Evolutionary conservation across 2,329 filamentous ascomycete genomes (phyloP), one percentile per base, ranked within the genome.

Genomic region (Dothideomycetes sp.): DNA sequence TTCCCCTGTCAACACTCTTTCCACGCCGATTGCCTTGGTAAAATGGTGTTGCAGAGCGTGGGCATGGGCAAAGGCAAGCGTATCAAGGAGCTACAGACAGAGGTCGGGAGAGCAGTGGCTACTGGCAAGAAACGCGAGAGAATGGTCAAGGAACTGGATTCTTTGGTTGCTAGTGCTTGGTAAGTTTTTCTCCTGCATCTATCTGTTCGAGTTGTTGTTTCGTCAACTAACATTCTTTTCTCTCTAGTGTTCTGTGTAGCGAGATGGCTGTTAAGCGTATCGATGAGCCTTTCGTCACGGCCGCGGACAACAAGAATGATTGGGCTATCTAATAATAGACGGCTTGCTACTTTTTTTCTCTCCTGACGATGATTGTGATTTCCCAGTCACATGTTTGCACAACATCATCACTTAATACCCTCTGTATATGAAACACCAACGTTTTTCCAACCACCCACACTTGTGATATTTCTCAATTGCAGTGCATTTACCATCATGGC

Each of bases 1-100:
- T 98, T 98, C 51, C 91, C 91, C 0, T 98, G 91, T 61, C 91
- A 98, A 67, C 91, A 98, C 63, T 84, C 88, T 3, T 98, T 98
- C 56, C 91, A 98, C 61, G 89, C 84, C 29, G 91, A 98, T 58
- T 98, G 91, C 59, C 65, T 98, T 34, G 89, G 86, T 0, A 80
- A 78, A 53, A 83, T 82, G 56, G 86, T 96, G 1, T 72, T 95
- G 39, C 84, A 89, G 59, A 80, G 86, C 49, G 80, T 82, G 1
- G 85, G 86, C 0, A 69, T 80, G 37, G 81, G 78, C 13, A 84
- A 82, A 62, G 78, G 81, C 12, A 80, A 80, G 59, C 73, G 84
- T 50, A 95, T 98, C 51, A 76, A 77, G 45, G 87, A 95, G 62
- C 67, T 94, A 50, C 88, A 96, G 66, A 72, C 76, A 40, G 81